phyloP scores from a whole-genome alignment of 106 monocot genomes.

The Alisma plantagoaquatica region DNA sequence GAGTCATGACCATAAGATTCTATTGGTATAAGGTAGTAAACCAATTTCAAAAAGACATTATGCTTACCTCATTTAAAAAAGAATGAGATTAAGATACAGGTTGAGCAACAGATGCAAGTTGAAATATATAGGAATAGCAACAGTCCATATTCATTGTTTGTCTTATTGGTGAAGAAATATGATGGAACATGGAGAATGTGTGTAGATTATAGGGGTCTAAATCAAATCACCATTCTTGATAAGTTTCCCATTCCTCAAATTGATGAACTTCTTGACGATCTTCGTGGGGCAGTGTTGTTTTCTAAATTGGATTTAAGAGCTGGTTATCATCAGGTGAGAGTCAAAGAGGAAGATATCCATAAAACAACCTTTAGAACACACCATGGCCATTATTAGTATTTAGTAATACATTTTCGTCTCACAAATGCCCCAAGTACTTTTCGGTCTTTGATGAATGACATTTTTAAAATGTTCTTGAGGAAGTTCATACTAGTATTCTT shows the following conservation, averaged over 20 bases:
- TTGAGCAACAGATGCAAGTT: neutral
- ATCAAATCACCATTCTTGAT: neutral
- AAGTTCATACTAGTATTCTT: constrained; percentile 1
- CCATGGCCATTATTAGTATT: neutral
- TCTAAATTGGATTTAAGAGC: neutral
- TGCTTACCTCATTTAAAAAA: neutral
- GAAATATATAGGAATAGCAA: neutral
- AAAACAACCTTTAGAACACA: neutral
- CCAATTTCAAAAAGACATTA: neutral
- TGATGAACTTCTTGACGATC: neutral
- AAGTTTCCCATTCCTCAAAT: constrained; percentile 3
- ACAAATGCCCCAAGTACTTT: neutral
- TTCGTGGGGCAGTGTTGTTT: neutral
- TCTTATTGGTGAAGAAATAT: neutral
- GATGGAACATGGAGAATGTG: neutral
- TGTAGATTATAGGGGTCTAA: neutral
- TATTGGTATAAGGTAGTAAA: neutral
- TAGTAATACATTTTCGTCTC: neutral
- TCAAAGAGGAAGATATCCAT: neutral
- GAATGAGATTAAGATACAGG: neutral
- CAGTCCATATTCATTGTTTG: neutral
- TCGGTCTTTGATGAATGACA: neutral
- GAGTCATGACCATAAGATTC: neutral
- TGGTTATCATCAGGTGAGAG: neutral
- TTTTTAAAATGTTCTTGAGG: neutral